Percentiles rank a stretch among this genome's conserved stretches.
These are phyloP conservation scores for Podaxis sp. DNA, from an alignment of 768 basidiomycete genomes.

Conservation along the genomic window DNA sequence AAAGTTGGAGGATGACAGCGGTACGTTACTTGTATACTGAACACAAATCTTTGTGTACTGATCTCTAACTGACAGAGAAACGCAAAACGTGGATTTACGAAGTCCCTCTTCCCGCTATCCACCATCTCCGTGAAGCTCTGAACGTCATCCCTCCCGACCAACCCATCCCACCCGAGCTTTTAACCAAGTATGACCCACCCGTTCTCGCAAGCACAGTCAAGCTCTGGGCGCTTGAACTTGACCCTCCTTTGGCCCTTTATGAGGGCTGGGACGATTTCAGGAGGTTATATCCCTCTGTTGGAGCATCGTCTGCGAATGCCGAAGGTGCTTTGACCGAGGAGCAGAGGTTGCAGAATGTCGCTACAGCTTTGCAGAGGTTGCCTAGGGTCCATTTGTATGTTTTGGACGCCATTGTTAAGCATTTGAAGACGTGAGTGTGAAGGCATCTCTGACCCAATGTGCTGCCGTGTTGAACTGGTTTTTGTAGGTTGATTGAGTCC, in stretches of 20 bases:
- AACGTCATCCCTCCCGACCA: constrained; percentile 67
- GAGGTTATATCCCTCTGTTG: constrained; percentile 79
- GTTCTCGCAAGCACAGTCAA: constrained; percentile 85
- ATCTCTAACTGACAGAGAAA: constrained; percentile 46
- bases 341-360: constrained; percentile 62
- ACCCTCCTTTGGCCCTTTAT: constrained; percentile 81
- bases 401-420: constrained; percentile 74
- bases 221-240: constrained; percentile 89
- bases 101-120: constrained; percentile 78
- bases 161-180: constrained; percentile 50
- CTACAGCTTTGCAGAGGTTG: constrained; percentile 61
- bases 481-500: constrained; percentile 59
- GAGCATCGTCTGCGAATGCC: constrained; percentile 46
- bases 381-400: constrained; percentile 81
- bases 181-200: constrained; percentile 77
- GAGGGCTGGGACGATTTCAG: constrained; percentile 93
- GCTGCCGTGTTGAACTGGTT: constrained; percentile 14
- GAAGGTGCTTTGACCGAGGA: constrained; percentile 56
- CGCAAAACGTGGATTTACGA: constrained; percentile 96
- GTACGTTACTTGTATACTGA: neutral
- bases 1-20: constrained; percentile 56
- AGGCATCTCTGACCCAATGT: constrained; percentile 24
- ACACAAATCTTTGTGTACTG: neutral
- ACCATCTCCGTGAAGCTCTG: constrained; percentile 82
- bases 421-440: constrained; percentile 69